Base-by-base conservation (phyloP, 257 asterid species). In the Petunia secreta region DNA sequence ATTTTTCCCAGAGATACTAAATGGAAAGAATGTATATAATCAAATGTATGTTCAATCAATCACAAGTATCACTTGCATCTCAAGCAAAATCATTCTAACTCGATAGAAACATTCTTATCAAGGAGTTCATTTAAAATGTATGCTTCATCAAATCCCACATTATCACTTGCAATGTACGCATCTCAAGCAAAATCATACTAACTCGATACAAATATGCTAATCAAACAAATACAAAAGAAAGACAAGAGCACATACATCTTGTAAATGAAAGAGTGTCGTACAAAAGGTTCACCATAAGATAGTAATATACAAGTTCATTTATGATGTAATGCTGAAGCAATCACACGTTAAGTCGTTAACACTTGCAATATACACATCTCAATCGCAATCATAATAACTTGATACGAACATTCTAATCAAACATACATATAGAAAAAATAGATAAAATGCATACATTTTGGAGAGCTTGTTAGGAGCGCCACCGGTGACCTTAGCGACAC, bases 401-500 rank as follows among this genome's bases (percentile, higher is more conserved):
- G 6, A 34, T 25, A 48, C 77, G 50, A 71, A 38, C 14, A 64
- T 39, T 64, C 50, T 0, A 40, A 75, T 75, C 25, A 34, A 52
- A 0, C 75, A 34, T 8, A 39, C 41, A 37, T 71, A 71, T 5
- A 15, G 6, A 41, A 59, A 1, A 57, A 41, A 13, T 11, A 52
- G 2, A 2, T 4, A 9, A 36, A 16, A 54, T 7, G 11, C 77
- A 54, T 67, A 67, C 80, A 89, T 89, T 50, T 89, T 89, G 36
- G 89, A 89, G 44, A 89, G 90, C 90, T 90, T 90, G 89, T 88
- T 88, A 0, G 93, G 92, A 44, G 93, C 92, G 81, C 93, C 93
- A 52, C 92, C 92, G 53, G 93, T 90, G 43, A 90, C 93, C 80
- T 90, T 88, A 0, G 93, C 91, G 54, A 87, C 93, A 4, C 92